These are phyloP conservation scores for Aspergillus sclerotialis DNA, from an alignment of 2,329 filamentous ascomycete genomes.

Conservation along the genomic window DNA sequence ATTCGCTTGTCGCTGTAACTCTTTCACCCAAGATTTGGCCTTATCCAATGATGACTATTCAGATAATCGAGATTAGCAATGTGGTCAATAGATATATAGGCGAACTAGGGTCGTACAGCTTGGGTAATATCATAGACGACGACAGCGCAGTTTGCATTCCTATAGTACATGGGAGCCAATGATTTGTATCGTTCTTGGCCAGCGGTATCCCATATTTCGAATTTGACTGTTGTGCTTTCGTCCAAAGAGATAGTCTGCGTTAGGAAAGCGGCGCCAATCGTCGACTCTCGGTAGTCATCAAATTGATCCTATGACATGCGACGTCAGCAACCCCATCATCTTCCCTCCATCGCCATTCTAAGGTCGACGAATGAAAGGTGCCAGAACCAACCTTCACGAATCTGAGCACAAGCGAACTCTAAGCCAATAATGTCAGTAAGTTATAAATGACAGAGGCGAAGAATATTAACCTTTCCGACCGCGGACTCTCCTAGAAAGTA, in stretches of 20 bases:
- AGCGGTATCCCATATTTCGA: slow-evolving; percentile 99
- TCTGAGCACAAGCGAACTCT: slow-evolving; percentile 96
- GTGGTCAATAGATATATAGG: slow-evolving; percentile 1
- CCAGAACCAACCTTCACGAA: slow-evolving; percentile 80
- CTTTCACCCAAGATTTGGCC: slow-evolving; percentile 98
- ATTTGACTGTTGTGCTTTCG: slow-evolving; percentile 97
- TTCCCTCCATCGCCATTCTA: not conserved
- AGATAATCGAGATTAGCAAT: slow-evolving; percentile 10
- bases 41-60: slow-evolving; percentile 88
- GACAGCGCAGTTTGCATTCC: slow-evolving; percentile 98
- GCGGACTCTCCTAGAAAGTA: slow-evolving; percentile 76
- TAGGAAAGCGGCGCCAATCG: slow-evolving; percentile 95
- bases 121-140: slow-evolving; percentile 99
- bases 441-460: slow-evolving; percentile 6
- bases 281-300: slow-evolving; percentile 95
- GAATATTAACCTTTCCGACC: slow-evolving; percentile 75
- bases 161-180: slow-evolving; percentile 97
- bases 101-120: slow-evolving; percentile 59
- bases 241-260: slow-evolving; percentile 98
- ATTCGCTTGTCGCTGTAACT: slow-evolving; percentile 96
- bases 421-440: slow-evolving; percentile 27
- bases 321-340: not conserved
- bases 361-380: not conserved
- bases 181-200: slow-evolving; percentile 99
- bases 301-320: slow-evolving; percentile 75